Evolutionary conservation across 257 asterid genomes (phyloP).

Genomic region (Cordia subcordata): DNA sequence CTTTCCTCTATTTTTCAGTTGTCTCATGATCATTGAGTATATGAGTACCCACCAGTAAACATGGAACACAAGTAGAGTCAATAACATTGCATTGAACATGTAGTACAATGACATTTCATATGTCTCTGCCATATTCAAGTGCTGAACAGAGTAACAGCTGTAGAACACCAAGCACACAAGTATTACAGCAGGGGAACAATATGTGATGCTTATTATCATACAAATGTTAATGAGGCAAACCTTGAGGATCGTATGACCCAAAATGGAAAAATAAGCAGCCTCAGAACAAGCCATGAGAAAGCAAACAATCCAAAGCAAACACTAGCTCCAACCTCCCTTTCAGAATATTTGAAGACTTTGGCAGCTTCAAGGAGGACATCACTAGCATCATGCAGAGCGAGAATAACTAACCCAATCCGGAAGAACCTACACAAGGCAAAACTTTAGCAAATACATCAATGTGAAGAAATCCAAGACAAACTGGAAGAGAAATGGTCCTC

Average conservation of each 20-base stretch:
- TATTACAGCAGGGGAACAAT: slow-evolving; percentile 21
- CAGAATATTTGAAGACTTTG: slow-evolving; percentile 86
- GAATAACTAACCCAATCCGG: slow-evolving; percentile 66
- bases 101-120: slow-evolving; percentile 44
- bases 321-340: slow-evolving; percentile 81
- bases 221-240: slow-evolving; percentile 27
- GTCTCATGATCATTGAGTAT: slow-evolving; percentile 69
- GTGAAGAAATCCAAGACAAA: no score
- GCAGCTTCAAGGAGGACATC: slow-evolving; percentile 94
- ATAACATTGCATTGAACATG: slow-evolving; percentile 71
- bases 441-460: no score
- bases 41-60: slow-evolving; percentile 96
- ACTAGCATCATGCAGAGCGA: slow-evolving; percentile 94
- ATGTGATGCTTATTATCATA: neutral
- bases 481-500: no score
- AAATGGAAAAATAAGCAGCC: slow-evolving; percentile 86
- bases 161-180: slow-evolving; percentile 25
- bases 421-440: slow-evolving; percentile 58
- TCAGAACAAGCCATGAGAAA: slow-evolving; percentile 68
- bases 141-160: slow-evolving; percentile 49
- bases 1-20: slow-evolving; percentile 78
- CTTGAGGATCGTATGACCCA: slow-evolving; percentile 72
- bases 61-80: slow-evolving; percentile 81
- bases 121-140: slow-evolving; percentile 44
- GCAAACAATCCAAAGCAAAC: slow-evolving; percentile 78